These are phyloP conservation scores for Umbelopsis isabellina DNA, from an alignment of 192 early-diverging fungal genomes.

Conservation along the genomic window DNA sequence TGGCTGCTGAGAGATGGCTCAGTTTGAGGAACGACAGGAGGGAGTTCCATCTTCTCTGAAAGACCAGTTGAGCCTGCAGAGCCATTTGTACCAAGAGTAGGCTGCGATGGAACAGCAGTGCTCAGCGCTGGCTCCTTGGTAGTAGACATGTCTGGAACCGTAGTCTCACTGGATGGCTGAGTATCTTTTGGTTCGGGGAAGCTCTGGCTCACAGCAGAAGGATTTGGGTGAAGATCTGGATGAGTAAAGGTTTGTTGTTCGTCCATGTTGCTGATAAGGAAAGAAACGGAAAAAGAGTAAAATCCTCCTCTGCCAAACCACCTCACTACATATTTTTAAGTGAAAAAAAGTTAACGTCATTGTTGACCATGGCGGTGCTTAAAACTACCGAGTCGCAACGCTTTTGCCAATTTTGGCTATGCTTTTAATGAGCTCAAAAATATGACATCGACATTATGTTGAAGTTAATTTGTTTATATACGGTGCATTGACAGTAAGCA, in stretches of 20 bases:
- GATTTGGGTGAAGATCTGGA: conserved; percentile 4
- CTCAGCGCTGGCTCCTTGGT: not conserved
- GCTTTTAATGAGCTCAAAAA: no score
- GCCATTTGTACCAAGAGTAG: not conserved
- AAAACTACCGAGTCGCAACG: not conserved
- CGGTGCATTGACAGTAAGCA: no score
- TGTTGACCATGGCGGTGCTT: not conserved
- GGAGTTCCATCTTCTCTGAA: not conserved
- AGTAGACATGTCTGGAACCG: no score
- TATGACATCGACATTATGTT: no score
- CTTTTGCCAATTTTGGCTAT: not conserved
- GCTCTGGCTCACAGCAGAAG: not conserved
- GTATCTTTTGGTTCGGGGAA: not conserved
- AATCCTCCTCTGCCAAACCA: not conserved
- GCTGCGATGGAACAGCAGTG: not conserved
- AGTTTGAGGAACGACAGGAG: not conserved
- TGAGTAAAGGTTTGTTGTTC: conserved; percentile 12
- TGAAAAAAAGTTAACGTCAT: conserved; percentile 10
- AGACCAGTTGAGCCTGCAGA: not conserved
- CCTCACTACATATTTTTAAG: not conserved
- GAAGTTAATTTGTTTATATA: no score
- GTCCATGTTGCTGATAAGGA: conserved; percentile 5
- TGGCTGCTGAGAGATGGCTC: conserved; percentile 9
- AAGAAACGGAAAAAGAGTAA: not conserved
- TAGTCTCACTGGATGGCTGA: not conserved